These are phyloP conservation scores for Pleoardoris graminearum DNA, from an alignment of 2,329 filamentous ascomycete species.

Conservation along the genomic window DNA sequence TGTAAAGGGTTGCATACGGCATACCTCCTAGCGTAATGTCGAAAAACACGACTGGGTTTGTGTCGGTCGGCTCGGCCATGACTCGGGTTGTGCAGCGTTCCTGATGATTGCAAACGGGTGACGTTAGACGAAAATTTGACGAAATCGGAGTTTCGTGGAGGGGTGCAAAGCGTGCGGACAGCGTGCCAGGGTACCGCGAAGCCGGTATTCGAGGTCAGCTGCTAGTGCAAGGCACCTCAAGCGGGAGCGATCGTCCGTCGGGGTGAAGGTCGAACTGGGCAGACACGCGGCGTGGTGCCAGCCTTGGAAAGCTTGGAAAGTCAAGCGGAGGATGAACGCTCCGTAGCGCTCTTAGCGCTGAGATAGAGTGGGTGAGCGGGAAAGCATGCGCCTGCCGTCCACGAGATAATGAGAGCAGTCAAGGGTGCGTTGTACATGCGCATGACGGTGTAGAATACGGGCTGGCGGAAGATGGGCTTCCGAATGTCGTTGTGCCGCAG, in stretches of 20 bases:
- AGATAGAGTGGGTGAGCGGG: constrained; percentile 1
- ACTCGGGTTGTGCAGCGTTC: constrained; percentile 24
- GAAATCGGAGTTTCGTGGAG: constrained; percentile 8
- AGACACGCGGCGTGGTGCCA: not conserved
- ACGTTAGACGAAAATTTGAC: constrained; percentile 23
- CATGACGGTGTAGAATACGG: not conserved
- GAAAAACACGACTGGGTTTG: constrained; percentile 67
- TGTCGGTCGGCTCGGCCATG: constrained; percentile 41
- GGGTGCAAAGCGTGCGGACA: constrained; percentile 8
- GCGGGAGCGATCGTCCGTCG: constrained; percentile 6
- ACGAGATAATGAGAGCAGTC: no score
- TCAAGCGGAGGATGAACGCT: constrained; percentile 9
- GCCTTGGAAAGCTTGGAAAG: constrained; percentile 8
- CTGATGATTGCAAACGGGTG: constrained; percentile 19
- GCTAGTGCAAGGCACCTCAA: constrained; percentile 15
- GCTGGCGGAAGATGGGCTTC: not conserved
- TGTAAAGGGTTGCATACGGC: constrained; percentile 34
- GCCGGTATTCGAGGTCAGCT: constrained; percentile 15
- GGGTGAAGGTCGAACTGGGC: not conserved
- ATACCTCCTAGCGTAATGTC: constrained; percentile 78
- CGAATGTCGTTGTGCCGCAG: not conserved
- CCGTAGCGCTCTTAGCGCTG: constrained; percentile 19
- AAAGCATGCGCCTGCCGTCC: not conserved
- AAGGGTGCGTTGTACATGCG: not conserved
- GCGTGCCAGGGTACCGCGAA: constrained; percentile 11